Evolutionary conservation across 1,139 yeast species (phyloP), one percentile per base, ranked within the genome.

Genomic region (Wickerhamiella pararugosa): DNA sequence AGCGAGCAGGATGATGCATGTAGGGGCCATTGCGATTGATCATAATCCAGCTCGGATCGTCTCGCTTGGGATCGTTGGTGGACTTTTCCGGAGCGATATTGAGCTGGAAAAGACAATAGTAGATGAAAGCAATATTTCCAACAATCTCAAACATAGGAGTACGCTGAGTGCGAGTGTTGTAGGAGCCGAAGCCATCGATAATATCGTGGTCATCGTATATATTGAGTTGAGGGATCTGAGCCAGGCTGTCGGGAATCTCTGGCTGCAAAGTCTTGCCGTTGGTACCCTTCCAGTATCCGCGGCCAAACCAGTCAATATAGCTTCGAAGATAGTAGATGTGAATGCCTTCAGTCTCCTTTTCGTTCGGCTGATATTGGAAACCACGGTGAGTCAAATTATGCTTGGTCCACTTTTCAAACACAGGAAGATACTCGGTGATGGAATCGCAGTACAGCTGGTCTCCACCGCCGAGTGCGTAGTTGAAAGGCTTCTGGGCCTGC

Each of bases 381-480:
- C 43, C 44, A 5, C 26, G 28, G 9, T 72, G 69, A 43, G 63
- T 59, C 45, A 61, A 60, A 2, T 53, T 53, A 25, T 58, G 53
- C 52, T 76, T 77, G 36, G 75, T 60, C 96, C 96, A 87, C 34
- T 72, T 59, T 47, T 69, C 62, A 30, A 44, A 38, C 29, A 29
- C 48, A 5, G 79, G 74, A 35, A 75, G 67, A 32, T 71, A 53
- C 27, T 51, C 54, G 57, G 79, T 81, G 51, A 90, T 75, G 3
- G 86, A 69, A 60, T 90, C 97, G 45, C 87, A 76, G 60, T 90
- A 90, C 42, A 90, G 71, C 62, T 90, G 98, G 60, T 90, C 98
- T 30, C 98, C 98, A 40, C 97, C 97, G 21, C 97, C 97, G 35
- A 87, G 66, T 94, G 87, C 86, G 5, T 84, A 96, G 57, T 90